Percentiles rank a stretch among this genome's conserved stretches.
phyloP scores from a whole-genome alignment of 148 eudicot genomes.

The Nepenthes mirabilis region DNA sequence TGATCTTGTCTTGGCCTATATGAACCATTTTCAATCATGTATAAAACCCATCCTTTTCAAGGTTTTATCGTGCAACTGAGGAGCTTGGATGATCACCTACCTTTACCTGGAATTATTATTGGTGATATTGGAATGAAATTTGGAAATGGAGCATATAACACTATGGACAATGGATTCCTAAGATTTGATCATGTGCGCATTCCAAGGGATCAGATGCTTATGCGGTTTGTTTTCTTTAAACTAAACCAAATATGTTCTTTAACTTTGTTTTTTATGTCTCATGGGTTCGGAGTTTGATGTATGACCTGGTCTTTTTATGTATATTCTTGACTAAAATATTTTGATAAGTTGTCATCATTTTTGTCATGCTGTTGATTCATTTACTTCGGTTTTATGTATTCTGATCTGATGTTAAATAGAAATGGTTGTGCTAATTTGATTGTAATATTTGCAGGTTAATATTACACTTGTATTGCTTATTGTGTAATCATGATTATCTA shows the following conservation, averaged over 20 bases:
- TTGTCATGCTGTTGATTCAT: neutral
- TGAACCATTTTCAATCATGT: neutral
- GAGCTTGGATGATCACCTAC: slow-evolving; percentile 84
- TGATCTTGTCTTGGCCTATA: too few relatives aligned
- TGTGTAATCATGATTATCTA: too few relatives aligned
- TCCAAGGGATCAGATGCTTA: slow-evolving; percentile 91
- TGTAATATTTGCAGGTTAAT: too few relatives aligned
- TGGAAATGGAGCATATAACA: slow-evolving; percentile 94
- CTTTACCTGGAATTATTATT: slow-evolving; percentile 80
- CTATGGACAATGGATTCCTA: slow-evolving; percentile 92
- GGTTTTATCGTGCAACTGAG: slow-evolving; percentile 91
- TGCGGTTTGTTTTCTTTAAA: slow-evolving; percentile 32
- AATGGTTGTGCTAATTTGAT: too few relatives aligned
- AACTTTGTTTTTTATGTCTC: too few relatives aligned
- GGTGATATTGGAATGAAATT: slow-evolving; percentile 98
- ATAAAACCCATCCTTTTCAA: slow-evolving; percentile 7
- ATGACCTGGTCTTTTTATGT: too few relatives aligned
- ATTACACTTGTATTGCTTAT: too few relatives aligned
- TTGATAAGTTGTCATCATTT: neutral
- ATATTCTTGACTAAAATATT: too few relatives aligned
- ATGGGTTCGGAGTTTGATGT: too few relatives aligned
- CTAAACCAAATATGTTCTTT: too few relatives aligned
- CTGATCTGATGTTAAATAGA: neutral
- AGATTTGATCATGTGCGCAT: slow-evolving; percentile 85
- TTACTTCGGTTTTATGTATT: neutral